Evolutionary conservation across 2,329 filamentous ascomycete genomes (phyloP).

Genomic region (Paecilomyces fulvus): DNA sequence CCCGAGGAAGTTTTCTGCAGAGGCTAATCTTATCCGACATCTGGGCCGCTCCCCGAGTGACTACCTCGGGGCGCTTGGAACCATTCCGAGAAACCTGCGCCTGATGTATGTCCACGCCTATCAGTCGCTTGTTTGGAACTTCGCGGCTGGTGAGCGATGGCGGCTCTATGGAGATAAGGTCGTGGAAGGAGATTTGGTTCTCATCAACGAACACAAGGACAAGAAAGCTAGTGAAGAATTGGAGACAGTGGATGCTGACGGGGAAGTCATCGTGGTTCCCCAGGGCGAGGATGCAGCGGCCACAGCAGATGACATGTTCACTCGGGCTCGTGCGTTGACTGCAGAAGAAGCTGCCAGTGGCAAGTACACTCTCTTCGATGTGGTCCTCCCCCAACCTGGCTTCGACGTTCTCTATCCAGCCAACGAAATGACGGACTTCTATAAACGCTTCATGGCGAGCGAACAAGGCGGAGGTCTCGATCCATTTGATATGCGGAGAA

Average conservation of each 20-base stretch:
- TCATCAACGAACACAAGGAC: slow-evolving; percentile 51
- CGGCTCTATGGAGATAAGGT: slow-evolving; percentile 63
- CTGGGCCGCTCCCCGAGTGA: slow-evolving; percentile 55
- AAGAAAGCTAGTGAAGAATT: slow-evolving; percentile 30
- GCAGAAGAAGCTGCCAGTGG: slow-evolving; percentile 71
- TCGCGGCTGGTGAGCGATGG: slow-evolving; percentile 73
- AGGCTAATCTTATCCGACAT: slow-evolving; percentile 69
- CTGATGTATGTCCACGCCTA: slow-evolving; percentile 97
- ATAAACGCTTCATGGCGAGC: slow-evolving; percentile 75
- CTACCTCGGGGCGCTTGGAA: slow-evolving; percentile 69
- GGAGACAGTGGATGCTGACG: slow-evolving; percentile 48
- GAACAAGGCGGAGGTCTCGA: slow-evolving; percentile 69
- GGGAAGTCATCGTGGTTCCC: slow-evolving; percentile 58
- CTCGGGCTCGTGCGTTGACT: slow-evolving; percentile 64
- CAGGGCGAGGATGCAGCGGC: slow-evolving; percentile 48
- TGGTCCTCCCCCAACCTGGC: slow-evolving; percentile 87
- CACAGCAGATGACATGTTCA: slow-evolving; percentile 49
- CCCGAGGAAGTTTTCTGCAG: slow-evolving; percentile 74
- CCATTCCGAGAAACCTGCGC: slow-evolving; percentile 71
- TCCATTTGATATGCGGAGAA: slow-evolving; percentile 77
- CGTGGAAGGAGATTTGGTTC: slow-evolving; percentile 75
- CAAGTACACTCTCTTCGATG: slow-evolving; percentile 70
- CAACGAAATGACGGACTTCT: slow-evolving; percentile 78
- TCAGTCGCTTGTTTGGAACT: slow-evolving; percentile 92
- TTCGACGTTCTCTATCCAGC: slow-evolving; percentile 80